phyloP scores from a whole-genome alignment of 2,329 filamentous ascomycete species.

The Cyphellophora europaea region DNA sequence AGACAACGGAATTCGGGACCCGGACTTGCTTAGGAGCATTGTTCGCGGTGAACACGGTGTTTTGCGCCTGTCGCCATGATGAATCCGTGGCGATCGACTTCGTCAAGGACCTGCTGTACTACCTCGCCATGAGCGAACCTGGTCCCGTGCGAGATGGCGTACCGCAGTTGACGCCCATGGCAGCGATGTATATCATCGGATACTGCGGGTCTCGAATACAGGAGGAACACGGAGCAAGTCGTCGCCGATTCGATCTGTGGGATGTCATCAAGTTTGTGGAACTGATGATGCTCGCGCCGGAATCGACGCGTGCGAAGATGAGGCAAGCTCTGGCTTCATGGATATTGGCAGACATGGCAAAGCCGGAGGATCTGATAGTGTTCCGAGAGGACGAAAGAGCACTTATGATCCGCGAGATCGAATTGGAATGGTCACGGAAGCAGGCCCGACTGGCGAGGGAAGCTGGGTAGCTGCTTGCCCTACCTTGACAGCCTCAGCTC shows the following conservation, averaged over 20 bases:
- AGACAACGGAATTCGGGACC: not conserved
- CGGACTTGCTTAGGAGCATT: not conserved
- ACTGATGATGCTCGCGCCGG: too few species aligned
- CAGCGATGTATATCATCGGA: not conserved
- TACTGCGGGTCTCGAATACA: not conserved
- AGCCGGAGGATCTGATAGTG: too few species aligned
- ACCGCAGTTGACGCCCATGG: not conserved
- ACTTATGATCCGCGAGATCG: too few species aligned
- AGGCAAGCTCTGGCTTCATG: too few species aligned
- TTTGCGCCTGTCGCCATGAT: not conserved
- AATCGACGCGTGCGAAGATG: too few species aligned
- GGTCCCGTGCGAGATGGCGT: not conserved
- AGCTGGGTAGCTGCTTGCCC: too few species aligned
- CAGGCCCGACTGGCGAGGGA: too few species aligned
- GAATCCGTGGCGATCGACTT: not conserved
- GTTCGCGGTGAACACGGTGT: not conserved
- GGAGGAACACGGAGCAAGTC: constrained; percentile 3
- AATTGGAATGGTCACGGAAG: too few species aligned
- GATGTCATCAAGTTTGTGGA: not conserved
- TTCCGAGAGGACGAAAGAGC: too few species aligned
- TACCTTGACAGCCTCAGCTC: too few species aligned
- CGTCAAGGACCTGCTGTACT: not conserved
- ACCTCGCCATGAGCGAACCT: not conserved
- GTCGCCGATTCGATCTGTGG: not conserved
- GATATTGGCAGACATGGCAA: too few species aligned